phyloP scores from a whole-genome alignment of 179 eudicot species.

The Nepenthes alata region DNA sequence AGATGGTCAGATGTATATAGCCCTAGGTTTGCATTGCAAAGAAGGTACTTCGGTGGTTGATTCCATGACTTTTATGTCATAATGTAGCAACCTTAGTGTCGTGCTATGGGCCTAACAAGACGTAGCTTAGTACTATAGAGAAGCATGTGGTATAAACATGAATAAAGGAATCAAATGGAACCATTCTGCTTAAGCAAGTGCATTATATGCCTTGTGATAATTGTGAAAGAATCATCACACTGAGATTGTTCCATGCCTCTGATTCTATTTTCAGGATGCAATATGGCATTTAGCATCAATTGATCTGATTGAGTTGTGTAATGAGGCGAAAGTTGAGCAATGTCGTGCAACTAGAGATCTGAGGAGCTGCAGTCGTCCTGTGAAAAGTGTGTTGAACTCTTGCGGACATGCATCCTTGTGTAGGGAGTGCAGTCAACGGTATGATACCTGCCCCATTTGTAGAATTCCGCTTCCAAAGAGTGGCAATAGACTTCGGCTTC shows the following conservation, averaged over 20 bases:
- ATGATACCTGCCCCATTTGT: constrained; percentile 84
- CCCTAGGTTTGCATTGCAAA: too few species aligned
- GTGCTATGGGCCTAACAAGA: too few species aligned
- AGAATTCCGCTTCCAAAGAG: constrained; percentile 51
- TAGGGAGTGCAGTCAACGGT: constrained; percentile 83
- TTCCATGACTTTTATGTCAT: too few species aligned
- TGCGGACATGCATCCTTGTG: constrained; percentile 97
- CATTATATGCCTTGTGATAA: background rate
- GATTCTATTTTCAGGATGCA: constrained; percentile 47
- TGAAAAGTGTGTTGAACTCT: constrained; percentile 55
- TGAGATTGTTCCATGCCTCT: background rate
- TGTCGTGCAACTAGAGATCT: constrained; percentile 95
- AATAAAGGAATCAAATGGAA: constrained; percentile 12
- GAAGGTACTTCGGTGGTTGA: too few species aligned
- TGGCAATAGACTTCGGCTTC: constrained; percentile 52
- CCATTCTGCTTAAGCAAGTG: constrained; percentile 11
- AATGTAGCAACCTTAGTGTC: too few species aligned
- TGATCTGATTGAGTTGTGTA: constrained; percentile 77
- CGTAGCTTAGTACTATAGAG: too few species aligned
- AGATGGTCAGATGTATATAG: too few species aligned
- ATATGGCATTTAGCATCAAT: constrained; percentile 74
- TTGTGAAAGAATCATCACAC: background rate
- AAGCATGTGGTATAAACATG: too few species aligned
- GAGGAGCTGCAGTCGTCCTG: constrained; percentile 85
- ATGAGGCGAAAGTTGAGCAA: constrained; percentile 85